Conservation (phyloP, 75 land plant genomes). For the Chamaecyparis obtusa region DNA sequence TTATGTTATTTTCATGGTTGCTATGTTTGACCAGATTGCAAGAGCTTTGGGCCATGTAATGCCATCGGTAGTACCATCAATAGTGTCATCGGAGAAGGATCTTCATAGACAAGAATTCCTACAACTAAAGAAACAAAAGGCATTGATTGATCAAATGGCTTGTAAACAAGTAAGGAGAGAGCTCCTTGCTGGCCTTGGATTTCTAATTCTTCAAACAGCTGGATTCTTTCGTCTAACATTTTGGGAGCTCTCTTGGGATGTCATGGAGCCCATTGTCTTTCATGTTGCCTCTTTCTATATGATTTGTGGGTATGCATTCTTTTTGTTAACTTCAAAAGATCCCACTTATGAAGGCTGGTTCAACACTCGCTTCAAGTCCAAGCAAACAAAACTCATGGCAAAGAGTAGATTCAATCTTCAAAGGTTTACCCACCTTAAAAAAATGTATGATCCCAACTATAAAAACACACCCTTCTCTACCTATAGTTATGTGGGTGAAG, state of each 20-base stretch:
- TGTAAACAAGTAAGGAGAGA: conserved; percentile 41
- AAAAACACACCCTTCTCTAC: no score
- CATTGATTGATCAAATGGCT: conserved; percentile 48
- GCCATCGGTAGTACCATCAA: conserved; percentile 30
- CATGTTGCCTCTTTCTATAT: conserved; percentile 52
- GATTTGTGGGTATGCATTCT: conserved; percentile 69
- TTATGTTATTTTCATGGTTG: background rate
- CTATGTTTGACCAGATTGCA: conserved; percentile 40
- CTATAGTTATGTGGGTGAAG: no score
- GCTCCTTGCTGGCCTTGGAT: conserved; percentile 57
- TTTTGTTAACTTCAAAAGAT: conserved; percentile 52
- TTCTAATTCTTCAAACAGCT: conserved; percentile 46
- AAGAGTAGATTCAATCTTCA: conserved; percentile 34
- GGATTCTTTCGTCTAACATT: conserved; percentile 68
- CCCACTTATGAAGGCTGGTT: conserved; percentile 64
- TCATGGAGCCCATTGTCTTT: conserved; percentile 84
- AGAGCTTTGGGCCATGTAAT: conserved; percentile 52
- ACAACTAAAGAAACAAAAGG: conserved; percentile 42
- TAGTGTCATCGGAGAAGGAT: conserved; percentile 30
- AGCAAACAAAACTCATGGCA: conserved; percentile 43
- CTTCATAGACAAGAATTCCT: conserved; percentile 44
- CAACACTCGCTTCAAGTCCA: conserved; percentile 52
- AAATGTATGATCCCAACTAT: no score
- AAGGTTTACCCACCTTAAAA: conserved; percentile 40
- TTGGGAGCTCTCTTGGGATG: conserved; percentile 86